Conservation (phyloP, 2,329 filamentous ascomycete genomes). For the Penicillium brevicompactum region DNA sequence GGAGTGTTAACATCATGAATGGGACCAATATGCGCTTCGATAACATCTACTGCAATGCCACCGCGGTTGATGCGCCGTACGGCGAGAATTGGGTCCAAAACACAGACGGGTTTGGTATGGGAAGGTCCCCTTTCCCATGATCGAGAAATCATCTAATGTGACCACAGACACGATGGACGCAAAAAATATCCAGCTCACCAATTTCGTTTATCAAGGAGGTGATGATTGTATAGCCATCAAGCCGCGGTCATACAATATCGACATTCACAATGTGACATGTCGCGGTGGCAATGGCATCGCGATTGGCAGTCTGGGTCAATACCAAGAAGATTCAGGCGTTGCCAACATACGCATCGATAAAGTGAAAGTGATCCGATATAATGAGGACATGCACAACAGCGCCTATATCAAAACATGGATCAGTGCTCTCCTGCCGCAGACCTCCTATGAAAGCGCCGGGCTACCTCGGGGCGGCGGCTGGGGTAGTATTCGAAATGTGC, state of each 20-base stretch:
- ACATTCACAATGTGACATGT: slow-evolving; percentile 57
- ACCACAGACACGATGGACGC: slow-evolving; percentile 56
- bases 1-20: slow-evolving; percentile 61
- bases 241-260: slow-evolving; percentile 62
- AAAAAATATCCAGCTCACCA: slow-evolving; percentile 51
- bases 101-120: slow-evolving; percentile 55
- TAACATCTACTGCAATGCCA: slow-evolving; percentile 55
- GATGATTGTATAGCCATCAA: slow-evolving; percentile 66
- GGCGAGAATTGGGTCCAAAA: slow-evolving; percentile 61
- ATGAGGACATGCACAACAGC: slow-evolving; percentile 51
- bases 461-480: slow-evolving; percentile 56
- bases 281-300: slow-evolving; percentile 56
- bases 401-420: slow-evolving; percentile 63
- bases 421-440: slow-evolving; percentile 50
- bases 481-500: slow-evolving; percentile 55
- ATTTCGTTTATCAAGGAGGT: slow-evolving; percentile 59
- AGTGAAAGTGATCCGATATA: slow-evolving; percentile 48
- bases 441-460: slow-evolving; percentile 52
- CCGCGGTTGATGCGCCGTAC: slow-evolving; percentile 52
- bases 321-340: slow-evolving; percentile 56
- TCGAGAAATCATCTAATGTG: background rate
- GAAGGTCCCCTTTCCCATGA: background rate
- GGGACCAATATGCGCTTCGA: slow-evolving; percentile 56
- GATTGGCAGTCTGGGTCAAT: slow-evolving; percentile 57
- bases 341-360: slow-evolving; percentile 53